phyloP scores from a whole-genome alignment of 768 basidiomycete species.

The Tulasnella sp. region DNA sequence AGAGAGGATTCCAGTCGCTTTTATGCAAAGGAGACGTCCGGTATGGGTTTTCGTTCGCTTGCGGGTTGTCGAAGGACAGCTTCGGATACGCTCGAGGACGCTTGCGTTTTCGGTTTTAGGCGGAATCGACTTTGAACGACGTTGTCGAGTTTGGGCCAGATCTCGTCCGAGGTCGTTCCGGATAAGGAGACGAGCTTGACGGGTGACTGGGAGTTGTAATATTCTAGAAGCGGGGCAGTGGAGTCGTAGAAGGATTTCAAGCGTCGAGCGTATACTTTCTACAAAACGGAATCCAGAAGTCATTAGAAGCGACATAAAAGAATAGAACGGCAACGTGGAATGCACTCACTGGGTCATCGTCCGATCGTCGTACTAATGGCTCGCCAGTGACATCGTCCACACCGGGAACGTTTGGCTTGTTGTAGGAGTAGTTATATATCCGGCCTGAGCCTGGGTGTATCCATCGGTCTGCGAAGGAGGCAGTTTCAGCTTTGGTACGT shows the following conservation, averaged over 20 bases:
- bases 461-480: slow-evolving; percentile 51
- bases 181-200: slow-evolving; percentile 46
- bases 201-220: slow-evolving; percentile 39
- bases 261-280: slow-evolving; percentile 73
- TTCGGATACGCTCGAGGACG: neutral
- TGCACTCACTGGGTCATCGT: slow-evolving; percentile 70
- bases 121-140: slow-evolving; percentile 50
- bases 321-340: slow-evolving; percentile 2
- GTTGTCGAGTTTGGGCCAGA: slow-evolving; percentile 73
- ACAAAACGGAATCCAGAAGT: slow-evolving; percentile 6
- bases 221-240: slow-evolving; percentile 69
- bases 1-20: too few relatives aligned
- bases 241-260: slow-evolving; percentile 64
- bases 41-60: too few relatives aligned
- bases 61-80: slow-evolving; percentile 5
- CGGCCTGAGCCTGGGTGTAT: slow-evolving; percentile 79
- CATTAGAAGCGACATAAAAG: neutral
- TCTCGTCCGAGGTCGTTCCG: slow-evolving; percentile 75
- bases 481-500: neutral
- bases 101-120: slow-evolving; percentile 2
- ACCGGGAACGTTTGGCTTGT: slow-evolving; percentile 67
- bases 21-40: too few relatives aligned
- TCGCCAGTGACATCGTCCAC: slow-evolving; percentile 82
- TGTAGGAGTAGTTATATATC: slow-evolving; percentile 84
- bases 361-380: slow-evolving; percentile 73